Percentiles rank a stretch among this genome's conserved stretches.
phyloP scores from a whole-genome alignment of 805 yeast species.

The Saccharomycopsis guyanensis region DNA sequence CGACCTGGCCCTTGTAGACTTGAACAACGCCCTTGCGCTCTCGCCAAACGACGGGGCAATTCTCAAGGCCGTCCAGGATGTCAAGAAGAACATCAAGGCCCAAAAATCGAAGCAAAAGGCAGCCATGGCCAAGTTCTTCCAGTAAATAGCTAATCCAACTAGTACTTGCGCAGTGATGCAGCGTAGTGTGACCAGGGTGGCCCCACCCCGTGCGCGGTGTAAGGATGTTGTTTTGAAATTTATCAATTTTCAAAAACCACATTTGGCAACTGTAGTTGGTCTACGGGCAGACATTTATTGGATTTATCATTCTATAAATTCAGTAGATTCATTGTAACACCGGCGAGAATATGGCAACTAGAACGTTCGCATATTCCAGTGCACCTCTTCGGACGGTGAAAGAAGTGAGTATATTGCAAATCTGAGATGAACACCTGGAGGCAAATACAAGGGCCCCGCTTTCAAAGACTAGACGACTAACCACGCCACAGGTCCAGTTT shows the following conservation, averaged over 20 bases:
- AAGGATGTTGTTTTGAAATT: not conserved
- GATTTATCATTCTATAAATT: slow-evolving; percentile 7
- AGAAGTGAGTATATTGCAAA: slow-evolving; percentile 52
- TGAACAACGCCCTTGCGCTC: slow-evolving; percentile 54
- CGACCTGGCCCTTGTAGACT: slow-evolving; percentile 59
- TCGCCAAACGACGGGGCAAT: slow-evolving; percentile 73
- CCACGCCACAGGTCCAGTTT: slow-evolving; percentile 63
- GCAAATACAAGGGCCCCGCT: not conserved
- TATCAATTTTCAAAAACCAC: not conserved
- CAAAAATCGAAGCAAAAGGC: slow-evolving; percentile 63
- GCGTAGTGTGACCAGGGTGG: too few relatives aligned
- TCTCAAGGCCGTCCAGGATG: slow-evolving; percentile 51
- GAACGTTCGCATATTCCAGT: slow-evolving; percentile 81
- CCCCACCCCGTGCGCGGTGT: not conserved
- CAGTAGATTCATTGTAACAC: slow-evolving; percentile 5
- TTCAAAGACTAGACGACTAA: slow-evolving; percentile 9
- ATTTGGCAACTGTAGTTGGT: not conserved
- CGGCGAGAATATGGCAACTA: slow-evolving; percentile 17
- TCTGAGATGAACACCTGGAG: slow-evolving; percentile 19
- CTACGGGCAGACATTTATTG: slow-evolving; percentile 3
- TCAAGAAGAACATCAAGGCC: slow-evolving; percentile 43
- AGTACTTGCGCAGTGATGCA: too few relatives aligned
- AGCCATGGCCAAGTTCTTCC: slow-evolving; percentile 65
- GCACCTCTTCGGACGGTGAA: slow-evolving; percentile 96
- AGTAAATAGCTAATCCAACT: slow-evolving; percentile 20